phyloP scores from a whole-genome alignment of 352 stramenopile genomes.

The Globisporangium canariense region DNA sequence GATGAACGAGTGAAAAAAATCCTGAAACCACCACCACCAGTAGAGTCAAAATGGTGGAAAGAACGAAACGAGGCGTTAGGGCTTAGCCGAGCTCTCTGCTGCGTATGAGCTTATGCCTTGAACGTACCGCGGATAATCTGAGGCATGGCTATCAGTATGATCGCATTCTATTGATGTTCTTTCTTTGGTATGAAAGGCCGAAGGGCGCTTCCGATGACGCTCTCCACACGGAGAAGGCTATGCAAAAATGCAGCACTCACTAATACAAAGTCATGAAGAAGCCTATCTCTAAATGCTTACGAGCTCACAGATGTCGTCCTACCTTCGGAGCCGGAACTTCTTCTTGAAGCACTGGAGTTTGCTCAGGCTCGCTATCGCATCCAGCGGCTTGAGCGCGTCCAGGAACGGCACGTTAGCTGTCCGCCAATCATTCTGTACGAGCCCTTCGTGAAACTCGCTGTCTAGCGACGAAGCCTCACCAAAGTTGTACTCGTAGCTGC shows the following conservation, averaged over 20 bases:
- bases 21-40: neutral
- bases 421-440: constrained; percentile 60
- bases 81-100: neutral
- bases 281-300: too few relatives aligned
- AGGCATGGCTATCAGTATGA: neutral
- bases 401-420: constrained; percentile 45
- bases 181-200: neutral
- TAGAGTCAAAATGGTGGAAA: neutral
- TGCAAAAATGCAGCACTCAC: neutral
- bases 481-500: constrained; percentile 62
- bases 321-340: constrained; percentile 7
- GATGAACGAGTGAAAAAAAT: neutral
- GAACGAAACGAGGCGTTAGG: neutral
- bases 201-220: constrained; percentile 11
- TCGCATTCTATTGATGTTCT: neutral
- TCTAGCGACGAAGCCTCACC: constrained; percentile 21
- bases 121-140: neutral
- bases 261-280: neutral
- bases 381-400: constrained; percentile 39
- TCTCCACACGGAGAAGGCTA: neutral
- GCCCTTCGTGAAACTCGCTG: constrained; percentile 42
- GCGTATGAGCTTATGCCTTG: neutral
- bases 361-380: constrained; percentile 42
- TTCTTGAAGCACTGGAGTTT: constrained; percentile 52
- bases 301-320: neutral